Percentiles rank a stretch among this genome's conserved stretches.
These are phyloP conservation scores for Chenopodium album DNA, from an alignment of 148 eudicot species.

Conservation along the genomic window DNA sequence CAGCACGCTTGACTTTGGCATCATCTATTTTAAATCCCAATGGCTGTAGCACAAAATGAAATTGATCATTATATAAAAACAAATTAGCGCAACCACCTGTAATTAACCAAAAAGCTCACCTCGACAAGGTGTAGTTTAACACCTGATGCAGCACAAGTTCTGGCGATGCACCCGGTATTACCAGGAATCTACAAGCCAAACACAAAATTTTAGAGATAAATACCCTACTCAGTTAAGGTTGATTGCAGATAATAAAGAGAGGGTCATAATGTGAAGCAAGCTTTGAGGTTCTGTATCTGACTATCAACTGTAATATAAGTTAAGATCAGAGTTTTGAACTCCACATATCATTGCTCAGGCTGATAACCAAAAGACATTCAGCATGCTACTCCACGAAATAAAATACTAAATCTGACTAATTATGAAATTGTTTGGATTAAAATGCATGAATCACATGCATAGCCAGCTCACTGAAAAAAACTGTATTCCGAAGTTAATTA, in stretches of 20 bases:
- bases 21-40: constrained; percentile 80
- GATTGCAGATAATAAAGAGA: constrained; percentile 17
- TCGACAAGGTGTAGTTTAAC: constrained; percentile 90
- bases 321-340: no score
- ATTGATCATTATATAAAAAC: background rate
- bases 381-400: no score
- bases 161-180: constrained; percentile 87
- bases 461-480: no score
- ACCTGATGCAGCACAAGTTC: constrained; percentile 97
- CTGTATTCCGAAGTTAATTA: no score
- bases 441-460: no score
- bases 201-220: constrained; percentile 29
- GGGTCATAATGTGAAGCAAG: background rate
- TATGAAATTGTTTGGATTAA: no score
- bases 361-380: no score
- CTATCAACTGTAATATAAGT: no score
- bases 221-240: constrained; percentile 13
- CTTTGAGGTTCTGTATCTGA: no score
- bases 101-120: constrained; percentile 37
- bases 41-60: constrained; percentile 52
- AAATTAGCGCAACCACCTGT: background rate
- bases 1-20: constrained; percentile 92
- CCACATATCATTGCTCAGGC: no score
- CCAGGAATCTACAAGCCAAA: constrained; percentile 88
- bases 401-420: no score